Evolutionary conservation across 805 yeast species (phyloP), one percentile per base, ranked within the genome.

Genomic region (Blastobotrys chiropterorum): DNA sequence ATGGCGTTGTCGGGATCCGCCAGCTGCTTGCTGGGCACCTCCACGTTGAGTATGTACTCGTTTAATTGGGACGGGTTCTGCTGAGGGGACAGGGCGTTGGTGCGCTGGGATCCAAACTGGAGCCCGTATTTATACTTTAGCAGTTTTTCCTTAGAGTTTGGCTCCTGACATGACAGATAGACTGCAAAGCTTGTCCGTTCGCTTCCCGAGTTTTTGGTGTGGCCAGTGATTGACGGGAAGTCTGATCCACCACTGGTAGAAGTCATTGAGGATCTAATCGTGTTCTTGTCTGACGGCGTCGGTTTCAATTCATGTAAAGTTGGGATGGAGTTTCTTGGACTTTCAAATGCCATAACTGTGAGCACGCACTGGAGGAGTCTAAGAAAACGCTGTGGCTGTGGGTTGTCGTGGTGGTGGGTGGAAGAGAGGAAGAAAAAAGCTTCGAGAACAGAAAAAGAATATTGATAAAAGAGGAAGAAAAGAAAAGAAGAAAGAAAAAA

Each of bases 61-160:
- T 49, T 26, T n/a, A 30, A 13, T 43, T 30, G 78, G 89, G 53
- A 87, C 95, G 16, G 96, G 96, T 63, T 87, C 75, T 71, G 88
- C 96, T 31, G 47, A 15, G 46, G 31, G 44, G n/a, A 42, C 16
- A 26, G 34, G 5, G 34, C 34, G 16, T 21, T 21, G 20, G 46
- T 20, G 31, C 58, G 40, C 15, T 50, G 51, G 20, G 39, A 11
- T 14, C 56, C 54, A 50, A 55, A 52, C 26, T 44, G 45, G 8
- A 26, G 34, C 11, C 34, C 34, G 11, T 26, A 26, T 26, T 26
- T 26, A 26, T 26, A 26, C 34, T 26, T 26, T 26, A 26, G 34
- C 5, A 26, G 34, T 11, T 26, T 26, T 26, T 26, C 34, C 21
- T 30, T 11, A 21, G 22, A 14, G 50, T 11, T 46, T 86, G 82